phyloP scores from a whole-genome alignment of 805 yeast genomes.

The Blastobotrys parvus region DNA sequence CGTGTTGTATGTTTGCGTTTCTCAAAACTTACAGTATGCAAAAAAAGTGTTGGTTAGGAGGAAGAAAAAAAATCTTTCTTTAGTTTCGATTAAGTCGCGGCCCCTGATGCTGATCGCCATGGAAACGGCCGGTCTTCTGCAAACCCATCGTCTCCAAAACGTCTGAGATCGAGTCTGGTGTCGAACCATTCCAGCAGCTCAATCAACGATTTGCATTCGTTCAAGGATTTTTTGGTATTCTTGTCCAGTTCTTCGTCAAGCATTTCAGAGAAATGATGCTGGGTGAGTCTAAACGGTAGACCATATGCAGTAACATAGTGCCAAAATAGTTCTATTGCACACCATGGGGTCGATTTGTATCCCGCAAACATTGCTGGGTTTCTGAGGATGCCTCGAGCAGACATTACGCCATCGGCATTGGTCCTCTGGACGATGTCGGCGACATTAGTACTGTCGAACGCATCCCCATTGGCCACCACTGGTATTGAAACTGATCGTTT shows the following conservation, averaged over 20 bases:
- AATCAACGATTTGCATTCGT: constrained; percentile 46
- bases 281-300: constrained; percentile 71
- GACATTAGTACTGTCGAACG: constrained; percentile 62
- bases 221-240: constrained; percentile 49
- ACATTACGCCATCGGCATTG: constrained; percentile 88
- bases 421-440: constrained; percentile 52
- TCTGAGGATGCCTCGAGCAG: constrained; percentile 77
- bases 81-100: not conserved
- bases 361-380: constrained; percentile 90
- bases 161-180: constrained; percentile 49
- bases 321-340: constrained; percentile 78
- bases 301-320: constrained; percentile 73
- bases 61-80: not conserved
- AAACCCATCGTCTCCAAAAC: constrained; percentile 64
- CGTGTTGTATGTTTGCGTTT: not conserved
- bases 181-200: constrained; percentile 84
- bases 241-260: constrained; percentile 47
- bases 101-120: constrained; percentile 21
- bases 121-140: constrained; percentile 38
- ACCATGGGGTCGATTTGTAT: constrained; percentile 72
- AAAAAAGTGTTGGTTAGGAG: not conserved
- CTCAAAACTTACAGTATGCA: not conserved
- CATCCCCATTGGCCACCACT: constrained; percentile 97
- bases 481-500: constrained; percentile 53
- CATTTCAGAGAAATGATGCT: constrained; percentile 89